Base-by-base conservation (phyloP, 2,329 filamentous ascomycete species). In the Aspergillus unguis region DNA sequence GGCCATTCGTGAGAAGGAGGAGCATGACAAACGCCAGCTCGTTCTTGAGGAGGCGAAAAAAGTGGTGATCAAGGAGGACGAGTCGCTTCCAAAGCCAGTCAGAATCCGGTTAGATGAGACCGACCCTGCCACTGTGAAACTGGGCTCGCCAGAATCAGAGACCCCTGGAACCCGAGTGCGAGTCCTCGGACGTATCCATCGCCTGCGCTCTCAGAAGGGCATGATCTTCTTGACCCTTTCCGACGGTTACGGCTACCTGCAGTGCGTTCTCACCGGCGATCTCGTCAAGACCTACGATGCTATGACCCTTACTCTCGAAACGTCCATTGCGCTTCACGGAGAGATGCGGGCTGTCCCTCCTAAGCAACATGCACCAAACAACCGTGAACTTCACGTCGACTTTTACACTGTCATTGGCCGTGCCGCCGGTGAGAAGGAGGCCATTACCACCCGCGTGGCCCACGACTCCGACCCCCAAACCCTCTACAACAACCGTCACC, bases 271-370 rank as follows among this genome's bases (percentile, higher is more conserved):
- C 61, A 82, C 84, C 3, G 91, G 91, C 52, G 81, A 90, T 58
- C 80, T 97, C 63, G 87, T 90, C 61, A 91, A 90, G 79, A 92
- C 89, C n/a, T 95, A 95, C 77, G 90, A 95, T 67, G 88, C 90
- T 57, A 78, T 95, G 62, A 91, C 87, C 26, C 82, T 96, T 62
- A 89, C 90, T 31, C 85, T 87, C 57, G 91, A 92, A 75, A 94
- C 90, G n/a, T 90, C 90, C 47, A 84, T 96, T 67, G 85, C 85
- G 64, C 83, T 96, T 53, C 84, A 84, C 55, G 92, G 92, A 62
- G 88, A 95, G 78, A 85, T 96, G 80, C 85, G 84, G 68, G 82
- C 88, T 65, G 87, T 96, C 4, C 92, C 88, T 7, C 81, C 82
- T 26, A 89, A 88, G 50, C 84, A 87, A 58, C 84, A 86, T 54